Evolutionary conservation across 2,329 filamentous ascomycete species (phyloP).

Genomic region (Fonsecaea nubica): DNA sequence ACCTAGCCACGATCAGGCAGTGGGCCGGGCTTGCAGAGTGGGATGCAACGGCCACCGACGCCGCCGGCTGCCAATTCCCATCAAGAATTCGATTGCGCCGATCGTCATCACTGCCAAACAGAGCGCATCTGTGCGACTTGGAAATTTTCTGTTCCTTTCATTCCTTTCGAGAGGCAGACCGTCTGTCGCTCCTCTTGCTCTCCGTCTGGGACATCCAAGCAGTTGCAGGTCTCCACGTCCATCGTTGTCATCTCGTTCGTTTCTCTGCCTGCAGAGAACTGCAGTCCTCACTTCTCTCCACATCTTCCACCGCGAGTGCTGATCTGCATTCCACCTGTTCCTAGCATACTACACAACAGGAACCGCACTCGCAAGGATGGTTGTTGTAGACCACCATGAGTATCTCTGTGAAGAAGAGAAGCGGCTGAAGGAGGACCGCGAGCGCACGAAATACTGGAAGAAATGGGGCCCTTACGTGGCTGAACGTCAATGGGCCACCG

Average conservation of each 20-base stretch:
- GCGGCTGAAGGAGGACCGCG: conserved; percentile 82
- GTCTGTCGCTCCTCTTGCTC: neutral
- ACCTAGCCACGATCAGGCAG: conserved; percentile 8
- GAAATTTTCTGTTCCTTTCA: neutral
- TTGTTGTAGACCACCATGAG: conserved; percentile 85
- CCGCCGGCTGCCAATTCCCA: conserved; percentile 11
- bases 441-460: conserved; percentile 93
- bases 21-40: neutral
- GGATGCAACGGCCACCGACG: conserved; percentile 11
- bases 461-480: conserved; percentile 95
- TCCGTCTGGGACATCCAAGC: neutral
- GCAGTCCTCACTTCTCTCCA: neutral
- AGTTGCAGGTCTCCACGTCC: neutral
- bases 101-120: conserved; percentile 3
- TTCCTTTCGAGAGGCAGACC: neutral
- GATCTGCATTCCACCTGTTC: conserved; percentile 4
- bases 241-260: neutral
- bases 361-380: conserved; percentile 65
- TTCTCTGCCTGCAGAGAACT: neutral
- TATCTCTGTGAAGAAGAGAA: conserved; percentile 90
- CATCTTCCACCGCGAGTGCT: conserved; percentile 11
- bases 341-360: neutral
- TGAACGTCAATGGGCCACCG: conserved; percentile 90
- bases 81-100: conserved; percentile 1
- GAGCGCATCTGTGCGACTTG: neutral